Conservation (phyloP, 768 basidiomycete genomes). For the Pulveroboletus ravenelii region DNA sequence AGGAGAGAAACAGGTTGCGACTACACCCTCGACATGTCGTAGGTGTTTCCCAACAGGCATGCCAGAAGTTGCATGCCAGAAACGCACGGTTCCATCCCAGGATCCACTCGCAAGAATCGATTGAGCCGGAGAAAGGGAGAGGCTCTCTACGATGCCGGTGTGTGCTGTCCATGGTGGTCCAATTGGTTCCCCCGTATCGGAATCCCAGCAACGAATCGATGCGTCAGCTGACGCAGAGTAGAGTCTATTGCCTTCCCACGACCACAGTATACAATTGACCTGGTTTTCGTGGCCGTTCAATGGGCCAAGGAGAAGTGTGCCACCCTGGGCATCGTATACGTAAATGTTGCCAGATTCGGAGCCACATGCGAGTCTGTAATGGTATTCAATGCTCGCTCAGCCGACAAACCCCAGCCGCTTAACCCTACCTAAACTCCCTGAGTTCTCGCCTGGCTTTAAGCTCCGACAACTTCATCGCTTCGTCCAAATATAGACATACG, state of each 20-base stretch:
- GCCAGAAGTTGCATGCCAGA: conserved; percentile 7
- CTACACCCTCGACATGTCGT: background rate
- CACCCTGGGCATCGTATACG: background rate
- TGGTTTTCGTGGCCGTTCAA: background rate
- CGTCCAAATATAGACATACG: too few relatives aligned
- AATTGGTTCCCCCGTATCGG: background rate
- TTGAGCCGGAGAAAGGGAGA: conserved; percentile 3
- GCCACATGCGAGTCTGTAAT: conserved; percentile 2
- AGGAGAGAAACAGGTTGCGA: background rate
- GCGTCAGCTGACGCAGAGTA: background rate
- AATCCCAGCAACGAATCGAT: conserved; percentile 9
- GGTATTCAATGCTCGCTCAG: too few relatives aligned
- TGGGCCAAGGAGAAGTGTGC: background rate
- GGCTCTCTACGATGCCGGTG: background rate
- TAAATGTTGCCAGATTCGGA: background rate
- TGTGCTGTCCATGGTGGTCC: conserved; percentile 15
- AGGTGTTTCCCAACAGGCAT: background rate
- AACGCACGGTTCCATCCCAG: conserved; percentile 1
- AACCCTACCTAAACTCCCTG: too few relatives aligned
- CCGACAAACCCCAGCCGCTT: too few relatives aligned
- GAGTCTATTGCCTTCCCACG: conserved; percentile 8
- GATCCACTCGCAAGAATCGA: conserved; percentile 7
- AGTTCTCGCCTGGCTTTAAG: too few relatives aligned
- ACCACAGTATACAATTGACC: conserved; percentile 5
- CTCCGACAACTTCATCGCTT: too few relatives aligned